Conservation (phyloP, 2,329 filamentous ascomycete genomes). For the Xylaria sp. region DNA sequence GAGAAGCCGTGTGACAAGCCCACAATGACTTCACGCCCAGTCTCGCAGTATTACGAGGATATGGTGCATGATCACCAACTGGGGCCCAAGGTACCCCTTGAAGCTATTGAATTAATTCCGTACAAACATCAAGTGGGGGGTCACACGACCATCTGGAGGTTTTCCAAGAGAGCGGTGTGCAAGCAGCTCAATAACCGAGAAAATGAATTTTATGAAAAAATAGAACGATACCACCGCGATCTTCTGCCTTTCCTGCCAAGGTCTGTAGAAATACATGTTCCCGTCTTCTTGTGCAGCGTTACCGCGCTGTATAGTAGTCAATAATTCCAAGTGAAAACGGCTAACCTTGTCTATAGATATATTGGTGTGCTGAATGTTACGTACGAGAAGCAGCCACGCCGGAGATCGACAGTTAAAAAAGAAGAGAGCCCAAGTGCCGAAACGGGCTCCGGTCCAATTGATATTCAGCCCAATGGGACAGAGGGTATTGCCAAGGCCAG, state of each 20-base stretch:
- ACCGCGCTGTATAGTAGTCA: neutral
- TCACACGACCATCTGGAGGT: constrained; percentile 94
- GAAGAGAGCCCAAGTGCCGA: constrained; percentile 49
- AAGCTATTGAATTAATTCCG: constrained; percentile 93
- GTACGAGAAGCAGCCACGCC: constrained; percentile 82
- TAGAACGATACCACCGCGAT: constrained; percentile 89
- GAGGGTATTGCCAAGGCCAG: constrained; percentile 28
- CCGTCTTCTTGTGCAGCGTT: neutral
- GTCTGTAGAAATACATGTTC: constrained; percentile 49
- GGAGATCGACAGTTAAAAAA: constrained; percentile 60
- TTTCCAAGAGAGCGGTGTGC: constrained; percentile 93
- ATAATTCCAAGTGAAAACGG: constrained; percentile 5
- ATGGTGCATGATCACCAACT: constrained; percentile 58
- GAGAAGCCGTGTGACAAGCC: constrained; percentile 42
- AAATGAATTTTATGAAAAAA: constrained; percentile 97
- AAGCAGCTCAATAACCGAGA: constrained; percentile 98
- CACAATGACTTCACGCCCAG: constrained; percentile 45
- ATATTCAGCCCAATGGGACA: constrained; percentile 45
- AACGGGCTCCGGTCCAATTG: constrained; percentile 33
- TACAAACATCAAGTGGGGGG: constrained; percentile 98
- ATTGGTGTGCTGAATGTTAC: constrained; percentile 97
- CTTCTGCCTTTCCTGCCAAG: constrained; percentile 90
- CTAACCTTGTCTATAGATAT: constrained; percentile 64
- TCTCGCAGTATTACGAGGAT: constrained; percentile 54
- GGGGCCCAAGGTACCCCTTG: constrained; percentile 67